Evolutionary conservation across 805 yeast genomes (phyloP), one percentile per base, ranked within the genome.

Genomic region (Cyberlindnera suaveolens): DNA sequence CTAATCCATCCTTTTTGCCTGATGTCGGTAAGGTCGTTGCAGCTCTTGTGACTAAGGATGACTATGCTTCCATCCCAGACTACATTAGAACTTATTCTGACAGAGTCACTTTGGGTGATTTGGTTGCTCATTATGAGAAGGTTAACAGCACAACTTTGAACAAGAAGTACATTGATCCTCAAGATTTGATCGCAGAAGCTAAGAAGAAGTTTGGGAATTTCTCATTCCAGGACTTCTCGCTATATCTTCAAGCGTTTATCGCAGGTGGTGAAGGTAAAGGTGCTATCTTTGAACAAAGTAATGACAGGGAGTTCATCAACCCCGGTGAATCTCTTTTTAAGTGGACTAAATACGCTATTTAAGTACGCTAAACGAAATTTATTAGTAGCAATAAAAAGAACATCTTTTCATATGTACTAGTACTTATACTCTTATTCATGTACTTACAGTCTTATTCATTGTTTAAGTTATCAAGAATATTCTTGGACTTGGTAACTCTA

Each of bases 21-120:
- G 79, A 79, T 57, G 54, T 77, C 44, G 80, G 77, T 17, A 62
- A 67, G 30, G 48, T 62, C 5, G 56, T 71, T 38, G 75, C 74
- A 16, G 54, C 70, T 11, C 46, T 75, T 36, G 71, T 68, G 10
- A 58, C 76, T 16, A 39, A 37, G 38, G 46, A 39, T 1, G 65
- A 69, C 34, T 64, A 67, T 6, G 35, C 65, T 0, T 38, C 56
- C 4, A 51, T 77, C 16, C 80, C 81, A 20, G 71, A 76, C 46
- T 49, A 39, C 16, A 45, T 77, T 16, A 66, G 71, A 53, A 54
- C 75, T 30, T 65, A 63, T 40, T 70, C 78, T 16, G 75, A 66
- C 31, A 49, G 41, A n/a, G 57, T 67, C 34, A 54, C 75, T 0
- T 57, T 66, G 29, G 66, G 65, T 44, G 66, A 73, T 15, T 55